A percentile compares a stretch with the other conserved stretches of the same genome.
phyloP scores from a whole-genome alignment of 768 basidiomycete genomes.

The Boletus tomentosulus region DNA sequence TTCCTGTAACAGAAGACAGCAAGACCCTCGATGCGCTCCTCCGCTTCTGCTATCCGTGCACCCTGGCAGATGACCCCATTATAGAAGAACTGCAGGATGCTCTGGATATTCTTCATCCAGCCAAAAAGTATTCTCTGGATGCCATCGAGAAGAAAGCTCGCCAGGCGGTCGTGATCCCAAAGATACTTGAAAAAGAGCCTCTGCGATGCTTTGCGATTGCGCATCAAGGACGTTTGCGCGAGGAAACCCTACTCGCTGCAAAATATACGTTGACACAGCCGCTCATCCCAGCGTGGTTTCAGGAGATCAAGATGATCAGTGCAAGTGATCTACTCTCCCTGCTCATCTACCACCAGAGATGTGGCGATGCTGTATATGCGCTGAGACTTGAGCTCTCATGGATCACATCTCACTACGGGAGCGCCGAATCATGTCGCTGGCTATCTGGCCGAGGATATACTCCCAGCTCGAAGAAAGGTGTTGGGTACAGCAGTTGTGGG shows the following conservation, averaged over 20 bases:
- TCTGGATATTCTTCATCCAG: conserved; percentile 12
- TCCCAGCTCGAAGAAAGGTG: too few relatives aligned
- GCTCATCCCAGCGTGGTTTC: conserved; percentile 17
- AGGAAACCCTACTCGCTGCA: conserved; percentile 28
- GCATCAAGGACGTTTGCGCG: conserved; percentile 16
- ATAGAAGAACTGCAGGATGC: conserved; percentile 10
- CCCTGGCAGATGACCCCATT: conserved; percentile 13
- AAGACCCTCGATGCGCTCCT: conserved; percentile 20
- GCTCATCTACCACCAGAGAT: conserved; percentile 19
- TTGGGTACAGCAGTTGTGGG: not conserved
- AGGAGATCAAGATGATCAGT: conserved; percentile 29
- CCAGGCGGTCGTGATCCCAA: conserved; percentile 17
- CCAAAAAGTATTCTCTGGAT: conserved; percentile 20
- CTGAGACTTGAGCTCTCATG: not conserved
- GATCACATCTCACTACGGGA: conserved; percentile 2
- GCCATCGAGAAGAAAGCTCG: conserved; percentile 18
- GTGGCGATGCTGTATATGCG: conserved; percentile 6
- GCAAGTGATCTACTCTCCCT: too few relatives aligned
- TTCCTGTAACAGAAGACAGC: conserved; percentile 17
- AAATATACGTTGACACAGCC: conserved; percentile 26
- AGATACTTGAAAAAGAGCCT: conserved; percentile 19
- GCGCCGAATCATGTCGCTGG: conserved; percentile 7
- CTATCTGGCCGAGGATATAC: too few relatives aligned
- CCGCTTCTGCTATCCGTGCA: conserved; percentile 22
- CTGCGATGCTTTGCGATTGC: conserved; percentile 32